Conservation (phyloP, 305 asterid genomes). For the Fraxinus xanthoxyloides region DNA sequence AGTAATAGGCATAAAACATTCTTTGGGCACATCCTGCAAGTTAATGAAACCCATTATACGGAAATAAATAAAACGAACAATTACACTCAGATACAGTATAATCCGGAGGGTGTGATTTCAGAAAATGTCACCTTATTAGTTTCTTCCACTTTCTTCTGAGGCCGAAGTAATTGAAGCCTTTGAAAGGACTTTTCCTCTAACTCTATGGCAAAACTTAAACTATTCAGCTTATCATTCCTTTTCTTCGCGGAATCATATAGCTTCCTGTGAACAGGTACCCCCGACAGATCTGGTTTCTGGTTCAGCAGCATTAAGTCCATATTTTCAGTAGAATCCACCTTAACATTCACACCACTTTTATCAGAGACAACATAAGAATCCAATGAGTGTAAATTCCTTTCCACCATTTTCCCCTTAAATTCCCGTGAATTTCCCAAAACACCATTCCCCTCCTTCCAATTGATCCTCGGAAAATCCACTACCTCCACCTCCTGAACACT, state of each 20-base stretch:
- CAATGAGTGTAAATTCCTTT: slow-evolving; percentile 35
- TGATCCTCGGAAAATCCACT: slow-evolving; percentile 8
- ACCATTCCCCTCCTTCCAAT: slow-evolving; percentile 20
- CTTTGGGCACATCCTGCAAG: slow-evolving; percentile 47
- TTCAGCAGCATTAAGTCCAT: slow-evolving; percentile 25
- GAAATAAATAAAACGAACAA: background rate
- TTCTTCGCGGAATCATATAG: slow-evolving; percentile 26
- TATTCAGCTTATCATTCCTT: slow-evolving; percentile 33
- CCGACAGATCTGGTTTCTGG: slow-evolving; percentile 23
- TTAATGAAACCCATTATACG: slow-evolving; percentile 14
- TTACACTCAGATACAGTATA: background rate
- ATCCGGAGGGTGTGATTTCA: background rate
- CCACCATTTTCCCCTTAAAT: slow-evolving; percentile 23
- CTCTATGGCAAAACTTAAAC: slow-evolving; percentile 36
- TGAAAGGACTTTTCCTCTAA: slow-evolving; percentile 23
- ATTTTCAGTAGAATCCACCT: slow-evolving; percentile 33
- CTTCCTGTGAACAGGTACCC: slow-evolving; percentile 32
- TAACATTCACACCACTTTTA: slow-evolving; percentile 29
- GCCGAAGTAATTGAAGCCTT: slow-evolving; percentile 27
- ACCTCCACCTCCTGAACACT: slow-evolving; percentile 30
- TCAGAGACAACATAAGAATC: slow-evolving; percentile 41
- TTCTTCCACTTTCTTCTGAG: slow-evolving; percentile 39
- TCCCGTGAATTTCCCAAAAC: slow-evolving; percentile 27
- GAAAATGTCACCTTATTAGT: slow-evolving; percentile 36
- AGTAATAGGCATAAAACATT: slow-evolving; percentile 63